phyloP scores from a whole-genome alignment of 257 asterid species.

The Solanum stenotomum region DNA sequence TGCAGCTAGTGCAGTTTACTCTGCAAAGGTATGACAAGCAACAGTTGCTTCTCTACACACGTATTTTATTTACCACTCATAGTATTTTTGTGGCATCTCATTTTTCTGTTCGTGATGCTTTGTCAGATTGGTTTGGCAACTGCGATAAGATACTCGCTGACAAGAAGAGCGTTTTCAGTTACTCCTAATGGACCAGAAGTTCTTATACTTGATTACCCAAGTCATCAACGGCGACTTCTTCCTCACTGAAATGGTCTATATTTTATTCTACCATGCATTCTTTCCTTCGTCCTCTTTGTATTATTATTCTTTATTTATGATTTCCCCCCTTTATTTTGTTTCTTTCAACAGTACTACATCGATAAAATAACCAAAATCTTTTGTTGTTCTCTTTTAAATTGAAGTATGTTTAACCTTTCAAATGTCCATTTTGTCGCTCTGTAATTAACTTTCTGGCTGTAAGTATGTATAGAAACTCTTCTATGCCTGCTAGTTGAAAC shows the following conservation, averaged over 20 bases:
- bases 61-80: not conserved
- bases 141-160: constrained; percentile 75
- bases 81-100: not conserved
- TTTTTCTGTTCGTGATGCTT: constrained; percentile 9
- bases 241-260: constrained; percentile 21
- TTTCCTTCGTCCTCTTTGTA: not conserved
- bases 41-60: not conserved
- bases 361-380: not conserved
- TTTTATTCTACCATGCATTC: not conserved
- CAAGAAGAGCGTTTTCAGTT: constrained; percentile 85
- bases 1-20: constrained; percentile 62
- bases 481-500: not conserved
- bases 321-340: not conserved
- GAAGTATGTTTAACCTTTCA: not conserved
- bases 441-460: not conserved
- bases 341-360: not conserved
- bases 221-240: constrained; percentile 86
- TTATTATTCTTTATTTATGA: not conserved
- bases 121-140: constrained; percentile 68
- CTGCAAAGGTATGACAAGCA: constrained; percentile 51
- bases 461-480: not conserved
- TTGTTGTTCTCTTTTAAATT: not conserved
- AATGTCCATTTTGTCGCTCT: not conserved
- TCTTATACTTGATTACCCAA: constrained; percentile 95
- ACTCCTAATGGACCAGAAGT: constrained; percentile 64